Conservation (phyloP, 176 grass and related monocot species). For the Carex myosuroides region DNA sequence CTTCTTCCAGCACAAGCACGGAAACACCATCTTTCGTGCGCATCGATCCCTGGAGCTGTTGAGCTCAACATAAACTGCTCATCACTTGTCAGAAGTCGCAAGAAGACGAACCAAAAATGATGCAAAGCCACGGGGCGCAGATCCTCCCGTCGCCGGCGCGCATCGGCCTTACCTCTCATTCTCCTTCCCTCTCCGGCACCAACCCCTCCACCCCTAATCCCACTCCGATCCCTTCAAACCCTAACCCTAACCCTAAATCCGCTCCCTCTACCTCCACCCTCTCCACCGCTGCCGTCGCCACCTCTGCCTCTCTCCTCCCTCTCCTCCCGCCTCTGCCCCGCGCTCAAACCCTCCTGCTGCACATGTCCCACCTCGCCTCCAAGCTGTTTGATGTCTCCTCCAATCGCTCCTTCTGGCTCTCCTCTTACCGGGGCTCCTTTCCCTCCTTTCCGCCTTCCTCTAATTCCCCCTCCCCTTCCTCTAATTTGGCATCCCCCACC, state of each 20-base stretch:
- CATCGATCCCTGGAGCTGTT: background rate
- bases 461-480: constrained; percentile 17
- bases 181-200: constrained; percentile 31
- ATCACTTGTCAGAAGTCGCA: background rate
- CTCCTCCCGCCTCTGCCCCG: constrained; percentile 85
- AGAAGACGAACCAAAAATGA: constrained; percentile 23
- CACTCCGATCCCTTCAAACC: background rate
- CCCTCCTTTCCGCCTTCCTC: constrained; percentile 58
- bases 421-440: constrained; percentile 61
- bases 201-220: constrained; percentile 24
- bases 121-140: constrained; percentile 40
- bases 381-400: constrained; percentile 84
- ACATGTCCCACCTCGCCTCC: constrained; percentile 62
- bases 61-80: background rate
- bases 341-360: constrained; percentile 71
- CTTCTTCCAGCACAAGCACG: background rate
- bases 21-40: background rate
- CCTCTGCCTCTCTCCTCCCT: constrained; percentile 62
- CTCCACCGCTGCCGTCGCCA: background rate
- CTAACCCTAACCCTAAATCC: constrained; percentile 47
- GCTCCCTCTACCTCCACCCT: background rate
- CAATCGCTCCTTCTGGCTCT: constrained; percentile 64
- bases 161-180: constrained; percentile 49
- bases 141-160: constrained; percentile 70
- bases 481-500: constrained; percentile 21